A percentile compares a stretch with the other conserved stretches of the same genome.
Conservation (phyloP, 768 basidiomycete genomes). For the Lactifluus rugatus region DNA sequence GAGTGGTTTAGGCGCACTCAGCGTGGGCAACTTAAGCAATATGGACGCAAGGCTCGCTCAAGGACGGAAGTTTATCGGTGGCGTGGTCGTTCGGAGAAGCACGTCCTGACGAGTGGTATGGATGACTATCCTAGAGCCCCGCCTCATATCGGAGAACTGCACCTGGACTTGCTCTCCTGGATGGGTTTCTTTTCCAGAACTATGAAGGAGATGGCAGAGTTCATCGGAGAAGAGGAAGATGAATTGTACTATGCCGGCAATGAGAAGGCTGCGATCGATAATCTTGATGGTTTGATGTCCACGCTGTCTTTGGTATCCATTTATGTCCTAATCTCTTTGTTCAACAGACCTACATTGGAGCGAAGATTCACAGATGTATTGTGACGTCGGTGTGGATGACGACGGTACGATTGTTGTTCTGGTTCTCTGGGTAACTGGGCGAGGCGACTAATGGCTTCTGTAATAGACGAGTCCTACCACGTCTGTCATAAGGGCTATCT, state of each 20-base stretch:
- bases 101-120: constrained; percentile 91
- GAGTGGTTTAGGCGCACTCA: constrained; percentile 96
- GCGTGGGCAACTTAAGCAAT: constrained; percentile 88
- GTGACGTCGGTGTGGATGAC: constrained; percentile 75
- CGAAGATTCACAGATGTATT: constrained; percentile 85
- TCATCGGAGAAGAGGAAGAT: constrained; percentile 81
- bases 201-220: constrained; percentile 84
- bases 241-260: constrained; percentile 63
- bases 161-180: constrained; percentile 91
- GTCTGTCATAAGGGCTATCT: constrained; percentile 91
- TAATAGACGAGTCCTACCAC: constrained; percentile 79
- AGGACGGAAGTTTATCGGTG: constrained; percentile 87
- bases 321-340: constrained; percentile 1
- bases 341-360: constrained; percentile 83
- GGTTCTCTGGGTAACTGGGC: constrained; percentile 1
- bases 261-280: constrained; percentile 70
- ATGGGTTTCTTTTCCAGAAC: constrained; percentile 93
- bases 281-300: constrained; percentile 62
- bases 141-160: constrained; percentile 85
- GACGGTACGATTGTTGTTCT: constrained; percentile 46
- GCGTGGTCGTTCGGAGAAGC: constrained; percentile 79
- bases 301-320: background rate
- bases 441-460: background rate
- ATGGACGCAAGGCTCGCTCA: constrained; percentile 74
- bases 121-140: constrained; percentile 93